Percentiles rank a stretch among this genome's conserved stretches.
Evolutionary conservation across 2,329 filamentous ascomycete genomes (phyloP).

Genomic region (Fusarium metavorans): DNA sequence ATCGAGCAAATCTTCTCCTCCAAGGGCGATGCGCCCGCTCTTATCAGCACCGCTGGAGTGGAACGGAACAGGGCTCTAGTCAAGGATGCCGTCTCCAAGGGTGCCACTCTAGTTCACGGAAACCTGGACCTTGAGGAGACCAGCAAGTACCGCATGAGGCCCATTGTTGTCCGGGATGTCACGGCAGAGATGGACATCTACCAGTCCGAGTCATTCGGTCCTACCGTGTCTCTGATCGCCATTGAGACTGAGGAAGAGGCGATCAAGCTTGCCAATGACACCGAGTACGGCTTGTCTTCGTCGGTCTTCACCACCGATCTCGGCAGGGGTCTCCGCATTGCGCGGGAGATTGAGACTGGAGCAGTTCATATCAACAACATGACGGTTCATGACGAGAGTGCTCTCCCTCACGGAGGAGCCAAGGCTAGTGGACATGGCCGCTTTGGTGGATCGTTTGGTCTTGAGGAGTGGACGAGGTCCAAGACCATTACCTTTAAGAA

Average conservation of each 20-base stretch:
- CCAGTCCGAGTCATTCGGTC: slow-evolving; percentile 81
- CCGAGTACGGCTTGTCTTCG: slow-evolving; percentile 79
- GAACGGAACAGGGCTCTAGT: slow-evolving; percentile 76
- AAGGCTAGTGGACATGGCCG: slow-evolving; percentile 74
- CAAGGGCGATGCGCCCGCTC: slow-evolving; percentile 73
- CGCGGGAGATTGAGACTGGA: slow-evolving; percentile 73
- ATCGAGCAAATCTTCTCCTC: slow-evolving; percentile 61
- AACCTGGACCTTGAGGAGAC: slow-evolving; percentile 48
- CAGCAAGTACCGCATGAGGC: slow-evolving; percentile 63
- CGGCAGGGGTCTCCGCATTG: slow-evolving; percentile 68
- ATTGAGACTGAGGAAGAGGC: slow-evolving; percentile 80
- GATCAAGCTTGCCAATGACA: slow-evolving; percentile 81
- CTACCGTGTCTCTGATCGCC: slow-evolving; percentile 75
- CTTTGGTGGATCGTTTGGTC: slow-evolving; percentile 65
- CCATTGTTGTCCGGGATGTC: slow-evolving; percentile 76
- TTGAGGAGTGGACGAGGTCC: slow-evolving; percentile 72
- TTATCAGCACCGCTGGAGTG: slow-evolving; percentile 76
- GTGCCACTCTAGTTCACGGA: slow-evolving; percentile 65
- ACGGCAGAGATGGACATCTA: slow-evolving; percentile 77
- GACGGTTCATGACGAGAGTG: slow-evolving; percentile 74
- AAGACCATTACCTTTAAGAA: slow-evolving; percentile 72
- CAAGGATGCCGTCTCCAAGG: slow-evolving; percentile 75
- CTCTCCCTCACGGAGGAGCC: slow-evolving; percentile 73
- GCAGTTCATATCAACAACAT: slow-evolving; percentile 76
- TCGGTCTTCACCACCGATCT: slow-evolving; percentile 81